Base-by-base conservation (phyloP, 495 filamentous ascomycete species). In the Penicillium turbatum region DNA sequence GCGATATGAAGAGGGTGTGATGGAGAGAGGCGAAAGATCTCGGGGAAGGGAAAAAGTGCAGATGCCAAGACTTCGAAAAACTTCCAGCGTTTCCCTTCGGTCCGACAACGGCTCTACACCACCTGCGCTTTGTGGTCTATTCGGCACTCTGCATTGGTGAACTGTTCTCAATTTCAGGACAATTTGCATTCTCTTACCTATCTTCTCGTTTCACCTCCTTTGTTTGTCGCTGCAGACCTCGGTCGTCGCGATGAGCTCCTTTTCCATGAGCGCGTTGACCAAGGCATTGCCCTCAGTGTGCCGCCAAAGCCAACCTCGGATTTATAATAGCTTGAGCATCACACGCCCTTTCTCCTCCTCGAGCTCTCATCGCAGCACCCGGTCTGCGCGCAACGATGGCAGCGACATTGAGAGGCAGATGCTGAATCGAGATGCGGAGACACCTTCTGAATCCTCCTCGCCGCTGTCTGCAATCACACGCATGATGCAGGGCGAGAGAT, bases 21-120 rank as follows among this genome's bases (percentile, higher is more conserved):
- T 44, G 59, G 59, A 47, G 54, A 51, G 55, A 60, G 51, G 59
- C 51, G 51, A 59, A 63, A 53, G 59, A 60, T 57, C 50, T 41
- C 48, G 53, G 61, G 57, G 58, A 65, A 60, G 61, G 67, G 69
- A 74, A 74, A 74, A 74, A 72, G 69, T 74, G 56, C 54, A 65
- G 67, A 59, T 66, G 69, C 72, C 72, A 75, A 75, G 72, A 63
- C 62, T 68, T 65, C 62, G 58, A 70, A 71, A 72, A 73, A 73
- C 72, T 73, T 71, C 72, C 72, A 71, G 69, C 60, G 65, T 58
- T 61, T 61, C 66, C 66, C 59, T 63, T 68, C 56, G 62, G 60
- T 65, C 65, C 65, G 63, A 66, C 62, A 55, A 62, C 64, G 61
- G 64, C 53, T 53, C 53, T 48, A 50, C 54, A 35, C 45, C 35